Percentiles rank a stretch among this genome's conserved stretches.
Evolutionary conservation across 2,329 filamentous ascomycete species (phyloP).

Genomic region (Cryphonectria carpinicola): DNA sequence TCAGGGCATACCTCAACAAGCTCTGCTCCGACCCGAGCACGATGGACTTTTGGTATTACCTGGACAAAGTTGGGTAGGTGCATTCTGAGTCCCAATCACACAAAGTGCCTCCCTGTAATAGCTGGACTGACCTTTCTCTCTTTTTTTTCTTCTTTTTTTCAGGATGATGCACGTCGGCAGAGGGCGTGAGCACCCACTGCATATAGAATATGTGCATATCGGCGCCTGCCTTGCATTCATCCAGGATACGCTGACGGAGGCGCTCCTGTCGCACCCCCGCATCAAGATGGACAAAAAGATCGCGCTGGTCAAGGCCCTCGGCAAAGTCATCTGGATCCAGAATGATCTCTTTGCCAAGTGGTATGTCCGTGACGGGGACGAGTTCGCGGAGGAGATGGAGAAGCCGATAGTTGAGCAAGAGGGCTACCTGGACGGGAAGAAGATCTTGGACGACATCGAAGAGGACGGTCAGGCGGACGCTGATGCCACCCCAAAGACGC

Average conservation of each 20-base stretch:
- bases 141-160: neutral
- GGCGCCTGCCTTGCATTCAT: slow-evolving; percentile 74
- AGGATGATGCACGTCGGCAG: slow-evolving; percentile 82
- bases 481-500: slow-evolving; percentile 25
- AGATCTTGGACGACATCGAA: slow-evolving; percentile 53
- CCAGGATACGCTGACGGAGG: slow-evolving; percentile 77
- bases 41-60: slow-evolving; percentile 81
- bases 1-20: slow-evolving; percentile 74
- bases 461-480: slow-evolving; percentile 31
- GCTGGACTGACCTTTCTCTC: neutral
- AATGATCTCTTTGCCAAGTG: slow-evolving; percentile 86
- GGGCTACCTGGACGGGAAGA: slow-evolving; percentile 67
- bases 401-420: slow-evolving; percentile 61
- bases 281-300: slow-evolving; percentile 71
- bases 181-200: slow-evolving; percentile 71
- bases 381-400: slow-evolving; percentile 53
- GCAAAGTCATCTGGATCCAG: slow-evolving; percentile 86
- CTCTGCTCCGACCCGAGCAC: slow-evolving; percentile 75
- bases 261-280: slow-evolving; percentile 72
- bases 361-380: slow-evolving; percentile 72
- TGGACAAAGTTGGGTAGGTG: slow-evolving; percentile 77
- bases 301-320: slow-evolving; percentile 73
- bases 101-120: neutral
- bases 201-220: slow-evolving; percentile 82
- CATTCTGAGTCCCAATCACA: neutral